Base-by-base conservation (phyloP, 768 basidiomycete species). In the Suillus hirtellus region DNA sequence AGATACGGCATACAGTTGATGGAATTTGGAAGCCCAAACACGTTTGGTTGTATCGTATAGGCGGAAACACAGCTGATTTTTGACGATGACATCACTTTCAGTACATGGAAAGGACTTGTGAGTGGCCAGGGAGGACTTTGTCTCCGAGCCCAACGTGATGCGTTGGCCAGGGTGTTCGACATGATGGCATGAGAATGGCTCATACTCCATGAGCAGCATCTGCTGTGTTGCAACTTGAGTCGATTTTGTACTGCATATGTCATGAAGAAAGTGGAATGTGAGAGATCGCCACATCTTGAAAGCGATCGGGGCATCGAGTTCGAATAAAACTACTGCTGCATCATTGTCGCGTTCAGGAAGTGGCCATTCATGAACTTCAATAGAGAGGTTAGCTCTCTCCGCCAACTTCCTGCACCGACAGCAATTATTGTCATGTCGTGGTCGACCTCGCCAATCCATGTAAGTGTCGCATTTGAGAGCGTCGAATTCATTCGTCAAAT, bases 281-380 rank as follows among this genome's bases (percentile, higher is more conserved):
- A 68, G 65, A 1, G 69, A 69, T 53, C 81, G 74, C 83, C 83
- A 84, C 42, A 77, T 66, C 21, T 69, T 64, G 62, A 82, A 80
- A 0, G 68, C 47, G 0, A 59, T 0, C 1, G 83, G 84, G 44
- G 74, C 75, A 6, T 62, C 27, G 0, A 82, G 66, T 63, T 84
- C 82, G 50, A 84, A 84, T 1, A 84, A 69, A 15, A 77, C 69
- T 0, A 67, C 64, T 42, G 75, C 68, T 0, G 71, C 70, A 11
- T 47, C 37, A 7, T 65, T 5, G 1, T 17, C n/a, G 10, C 74
- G 42, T 0, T 66, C 40, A 0, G 84, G 81, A 14, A 84, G 66
- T 0, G 82, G 83, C 82, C 81, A 81, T 63, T 84, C 83, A 27
- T 79, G 72, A 8, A 80, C 65, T 0, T 43, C 19, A 11, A 84